A percentile compares a stretch with the other conserved stretches of the same genome.
Evolutionary conservation across 2,329 filamentous ascomycete genomes (phyloP).

Genomic region (Aspergillus pseudonomiae): DNA sequence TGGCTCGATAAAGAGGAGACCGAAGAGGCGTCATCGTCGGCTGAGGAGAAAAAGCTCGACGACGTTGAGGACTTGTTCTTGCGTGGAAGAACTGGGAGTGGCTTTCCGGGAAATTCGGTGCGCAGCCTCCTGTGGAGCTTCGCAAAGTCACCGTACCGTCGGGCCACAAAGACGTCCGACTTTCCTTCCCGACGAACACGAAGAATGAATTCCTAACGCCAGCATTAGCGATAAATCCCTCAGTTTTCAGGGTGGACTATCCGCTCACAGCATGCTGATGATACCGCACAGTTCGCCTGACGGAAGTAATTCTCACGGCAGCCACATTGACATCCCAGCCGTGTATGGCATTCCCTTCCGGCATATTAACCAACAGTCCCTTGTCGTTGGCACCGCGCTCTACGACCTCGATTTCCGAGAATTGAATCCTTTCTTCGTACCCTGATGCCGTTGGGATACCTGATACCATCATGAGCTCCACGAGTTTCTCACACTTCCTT

Average conservation of each 20-base stretch:
- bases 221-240: constrained; percentile 8
- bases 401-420: constrained; percentile 95
- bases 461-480: constrained; percentile 99
- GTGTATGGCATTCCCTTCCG: constrained; percentile 89
- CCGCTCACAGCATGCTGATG: constrained; percentile 83
- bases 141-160: constrained; percentile 86
- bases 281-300: constrained; percentile 84
- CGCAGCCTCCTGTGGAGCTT: constrained; percentile 77
- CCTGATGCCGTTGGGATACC: constrained; percentile 93
- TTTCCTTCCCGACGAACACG: constrained; percentile 78
- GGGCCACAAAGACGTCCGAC: constrained; percentile 76
- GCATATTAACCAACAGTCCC: constrained; percentile 81
- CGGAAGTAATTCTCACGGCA: constrained; percentile 75
- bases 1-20: constrained; percentile 78
- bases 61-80: constrained; percentile 86
- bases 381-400: constrained; percentile 91
- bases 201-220: constrained; percentile 79
- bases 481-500: constrained; percentile 88
- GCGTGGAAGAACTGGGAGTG: constrained; percentile 80
- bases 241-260: not conserved
- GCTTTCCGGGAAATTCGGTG: constrained; percentile 85
- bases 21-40: constrained; percentile 74
- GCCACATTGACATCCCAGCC: constrained; percentile 97
- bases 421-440: constrained; percentile 95
- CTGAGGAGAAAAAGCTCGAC: constrained; percentile 60